phyloP scores from a whole-genome alignment of 345 rosid species.

The Citrus maxima region DNA sequence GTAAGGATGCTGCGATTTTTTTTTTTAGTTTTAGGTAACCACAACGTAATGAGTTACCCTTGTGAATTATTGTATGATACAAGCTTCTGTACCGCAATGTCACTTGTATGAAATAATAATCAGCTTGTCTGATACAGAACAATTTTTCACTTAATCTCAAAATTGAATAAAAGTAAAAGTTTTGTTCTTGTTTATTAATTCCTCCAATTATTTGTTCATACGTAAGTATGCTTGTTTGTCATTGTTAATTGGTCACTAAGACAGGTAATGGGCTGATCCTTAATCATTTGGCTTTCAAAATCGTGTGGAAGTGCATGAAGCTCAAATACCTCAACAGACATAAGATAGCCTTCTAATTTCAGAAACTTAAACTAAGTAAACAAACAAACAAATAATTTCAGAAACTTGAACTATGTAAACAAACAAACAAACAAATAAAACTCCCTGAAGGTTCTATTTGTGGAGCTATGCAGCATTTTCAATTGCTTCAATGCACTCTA shows the following conservation, averaged over 20 bases:
- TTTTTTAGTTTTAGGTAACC: background rate
- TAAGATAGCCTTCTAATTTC: background rate
- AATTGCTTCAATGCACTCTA: conserved; percentile 76
- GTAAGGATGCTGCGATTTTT: conserved; percentile 9
- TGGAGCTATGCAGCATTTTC: conserved; percentile 55
- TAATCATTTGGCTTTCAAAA: background rate
- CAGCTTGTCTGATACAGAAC: background rate
- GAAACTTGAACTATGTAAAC: background rate
- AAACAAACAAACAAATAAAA: background rate
- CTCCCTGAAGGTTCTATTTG: background rate
- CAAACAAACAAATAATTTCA: background rate
- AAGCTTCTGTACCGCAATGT: background rate
- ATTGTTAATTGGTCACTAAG: background rate
- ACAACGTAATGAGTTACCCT: background rate
- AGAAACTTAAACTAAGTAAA: background rate
- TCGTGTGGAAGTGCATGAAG: background rate
- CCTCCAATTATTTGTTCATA: background rate
- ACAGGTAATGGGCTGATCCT: background rate
- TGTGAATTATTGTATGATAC: background rate
- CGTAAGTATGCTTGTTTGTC: background rate
- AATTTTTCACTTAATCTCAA: background rate
- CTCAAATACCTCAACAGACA: background rate
- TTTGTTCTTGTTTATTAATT: background rate
- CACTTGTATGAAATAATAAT: background rate
- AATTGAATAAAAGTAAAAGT: background rate